These are phyloP conservation scores for Chenopodium suecicum DNA, from an alignment of 148 eudicot species.

Conservation along the genomic window DNA sequence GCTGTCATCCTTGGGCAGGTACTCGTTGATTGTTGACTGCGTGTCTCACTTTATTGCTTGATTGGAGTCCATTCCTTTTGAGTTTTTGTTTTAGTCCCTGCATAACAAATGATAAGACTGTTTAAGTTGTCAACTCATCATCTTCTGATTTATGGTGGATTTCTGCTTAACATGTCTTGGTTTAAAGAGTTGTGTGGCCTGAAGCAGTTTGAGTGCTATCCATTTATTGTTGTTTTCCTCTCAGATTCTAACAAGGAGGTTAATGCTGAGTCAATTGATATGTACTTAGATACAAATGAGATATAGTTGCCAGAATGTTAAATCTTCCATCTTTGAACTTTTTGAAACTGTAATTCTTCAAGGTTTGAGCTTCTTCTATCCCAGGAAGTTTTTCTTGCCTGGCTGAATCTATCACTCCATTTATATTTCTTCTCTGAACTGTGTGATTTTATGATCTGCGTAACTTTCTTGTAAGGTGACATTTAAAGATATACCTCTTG, in stretches of 20 bases:
- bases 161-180: background rate
- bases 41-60: background rate
- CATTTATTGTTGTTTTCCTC: background rate
- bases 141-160: background rate
- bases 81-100: background rate
- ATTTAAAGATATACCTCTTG: background rate
- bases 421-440: background rate
- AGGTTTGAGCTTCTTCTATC: background rate
- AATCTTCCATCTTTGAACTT: background rate
- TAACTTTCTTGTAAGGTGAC: constrained; percentile 7
- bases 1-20: constrained; percentile 98
- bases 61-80: background rate
- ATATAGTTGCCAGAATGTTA: background rate
- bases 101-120: background rate
- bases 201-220: background rate
- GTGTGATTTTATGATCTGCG: background rate
- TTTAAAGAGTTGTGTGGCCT: background rate
- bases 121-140: background rate
- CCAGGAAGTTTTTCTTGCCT: background rate
- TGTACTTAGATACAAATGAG: background rate
- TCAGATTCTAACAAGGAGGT: background rate
- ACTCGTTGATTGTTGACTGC: background rate
- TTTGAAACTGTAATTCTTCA: background rate
- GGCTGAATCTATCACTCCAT: background rate
- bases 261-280: background rate